Base-by-base conservation (phyloP, 257 asterid genomes). In the Fraxinus quadrangulata region DNA sequence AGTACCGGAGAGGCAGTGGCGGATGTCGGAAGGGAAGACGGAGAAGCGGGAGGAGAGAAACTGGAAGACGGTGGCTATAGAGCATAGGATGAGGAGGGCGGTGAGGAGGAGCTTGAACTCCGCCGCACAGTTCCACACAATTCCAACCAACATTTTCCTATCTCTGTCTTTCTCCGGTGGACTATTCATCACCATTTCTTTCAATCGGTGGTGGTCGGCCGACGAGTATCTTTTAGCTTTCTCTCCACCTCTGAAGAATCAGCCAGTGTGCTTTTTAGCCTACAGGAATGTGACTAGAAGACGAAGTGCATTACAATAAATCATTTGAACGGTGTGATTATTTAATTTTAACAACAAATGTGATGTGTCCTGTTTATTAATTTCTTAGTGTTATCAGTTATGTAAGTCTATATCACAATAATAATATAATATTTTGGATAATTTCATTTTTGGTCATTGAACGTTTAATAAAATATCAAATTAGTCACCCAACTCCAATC, bases 61-160 rank as follows among this genome's bases (percentile, higher is more conserved):
- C 39, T 92, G 97, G 78, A 90, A 89, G 63, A 90, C 19, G 36
- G 95, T 86, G 28, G 88, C 89, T 6, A 92, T 10, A 39, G 96
- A 87, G 72, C 87, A 89, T 17, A 92, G 87, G 75, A 90, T 77
- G 70, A 92, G 86, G 6, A 92, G 84, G 66, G 92, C 94, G 31
- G 90, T 86, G 73, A 89, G 90, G 2, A 90, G 72, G 67, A 86
- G 84, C 42, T 88, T 92, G 31, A 90, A 88, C 82, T 92, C 97
- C 63, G 92, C 88, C 3, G 91, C 96, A 81, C 94, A 92, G 28
- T 87, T 90, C 91, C 91, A 92, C 0, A 85, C 89, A 6, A 90
- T 83, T 6, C 97, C 97, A 6, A 88, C 94, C 10, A 92, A 80
- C 91, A 89, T 86, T 74, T 81, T 86, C 82, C 78, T 77, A 30